Percentiles rank a stretch among this genome's conserved stretches.
Conservation (phyloP, 805 yeast species). For the Lachancea fermentati region DNA sequence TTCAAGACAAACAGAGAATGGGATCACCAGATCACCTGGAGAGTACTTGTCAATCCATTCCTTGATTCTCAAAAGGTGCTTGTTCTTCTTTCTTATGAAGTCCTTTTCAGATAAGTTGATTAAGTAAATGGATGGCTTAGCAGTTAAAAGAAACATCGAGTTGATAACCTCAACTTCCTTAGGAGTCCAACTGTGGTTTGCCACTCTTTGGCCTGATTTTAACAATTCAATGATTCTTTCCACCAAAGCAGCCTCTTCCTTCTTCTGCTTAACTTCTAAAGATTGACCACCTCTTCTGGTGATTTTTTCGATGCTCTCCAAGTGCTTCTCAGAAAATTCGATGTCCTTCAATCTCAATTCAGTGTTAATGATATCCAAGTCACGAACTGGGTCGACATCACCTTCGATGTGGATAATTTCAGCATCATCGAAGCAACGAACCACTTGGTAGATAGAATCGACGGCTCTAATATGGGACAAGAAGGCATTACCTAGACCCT, state of each 20-base stretch:
- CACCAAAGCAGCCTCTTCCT: slow-evolving; percentile 75
- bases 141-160: slow-evolving; percentile 79
- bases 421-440: slow-evolving; percentile 95
- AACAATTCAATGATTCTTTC: slow-evolving; percentile 68
- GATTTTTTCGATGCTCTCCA: slow-evolving; percentile 70
- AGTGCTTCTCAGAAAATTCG: slow-evolving; percentile 84
- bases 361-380: slow-evolving; percentile 82
- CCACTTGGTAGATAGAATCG: slow-evolving; percentile 96
- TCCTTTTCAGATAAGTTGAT: slow-evolving; percentile 88
- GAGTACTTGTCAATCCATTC: slow-evolving; percentile 87
- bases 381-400: slow-evolving; percentile 93
- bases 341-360: slow-evolving; percentile 96
- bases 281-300: slow-evolving; percentile 86
- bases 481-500: slow-evolving; percentile 97
- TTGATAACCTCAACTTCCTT: slow-evolving; percentile 91
- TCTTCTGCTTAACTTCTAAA: slow-evolving; percentile 81
- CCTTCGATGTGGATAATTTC: slow-evolving; percentile 96
- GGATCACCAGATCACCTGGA: slow-evolving; percentile 87
- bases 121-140: slow-evolving; percentile 91
- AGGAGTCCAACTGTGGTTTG: slow-evolving; percentile 79
- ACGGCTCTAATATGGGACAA: slow-evolving; percentile 95
- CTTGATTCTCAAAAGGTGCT: slow-evolving; percentile 73
- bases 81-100: slow-evolving; percentile 82
- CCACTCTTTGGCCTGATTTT: slow-evolving; percentile 82
- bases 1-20: slow-evolving; percentile 88